Percentiles rank a stretch among this genome's conserved stretches.
Conservation (phyloP, 305 asterid species). For the Fraxinus baroniana region DNA sequence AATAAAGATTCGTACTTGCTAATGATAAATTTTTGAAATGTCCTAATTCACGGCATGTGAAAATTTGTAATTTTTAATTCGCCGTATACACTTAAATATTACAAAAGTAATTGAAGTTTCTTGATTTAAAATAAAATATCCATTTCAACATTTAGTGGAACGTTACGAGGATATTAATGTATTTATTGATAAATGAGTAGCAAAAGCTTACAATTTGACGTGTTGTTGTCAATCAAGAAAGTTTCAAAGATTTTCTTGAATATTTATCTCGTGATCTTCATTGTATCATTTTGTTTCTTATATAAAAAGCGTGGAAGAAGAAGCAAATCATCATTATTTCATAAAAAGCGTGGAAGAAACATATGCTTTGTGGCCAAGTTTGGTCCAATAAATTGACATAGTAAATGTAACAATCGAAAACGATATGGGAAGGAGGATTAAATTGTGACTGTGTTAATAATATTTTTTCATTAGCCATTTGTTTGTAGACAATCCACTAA, state of each 20-base stretch:
- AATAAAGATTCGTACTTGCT: neutral
- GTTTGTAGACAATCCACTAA: neutral
- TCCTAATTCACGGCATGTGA: neutral
- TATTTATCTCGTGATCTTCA: neutral
- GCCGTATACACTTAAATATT: neutral
- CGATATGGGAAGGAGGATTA: neutral
- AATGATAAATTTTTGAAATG: neutral
- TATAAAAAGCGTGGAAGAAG: conserved; percentile 19
- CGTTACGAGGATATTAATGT: neutral
- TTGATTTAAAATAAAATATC: neutral
- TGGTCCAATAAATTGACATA: neutral
- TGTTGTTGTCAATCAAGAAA: neutral
- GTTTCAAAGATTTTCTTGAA: neutral
- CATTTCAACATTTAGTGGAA: neutral
- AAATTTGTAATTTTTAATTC: neutral
- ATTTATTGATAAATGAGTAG: neutral
- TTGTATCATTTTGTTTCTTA: neutral
- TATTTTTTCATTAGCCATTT: neutral
- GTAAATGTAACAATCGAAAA: neutral
- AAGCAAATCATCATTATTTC: neutral
- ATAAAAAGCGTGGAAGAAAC: conserved; percentile 27
- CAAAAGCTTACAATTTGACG: neutral
- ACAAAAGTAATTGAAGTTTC: neutral
- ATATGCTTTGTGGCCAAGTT: conserved; percentile 16
- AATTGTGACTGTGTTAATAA: neutral